Conservation (phyloP, 768 basidiomycete species). For the Auricularia heimuer region DNA sequence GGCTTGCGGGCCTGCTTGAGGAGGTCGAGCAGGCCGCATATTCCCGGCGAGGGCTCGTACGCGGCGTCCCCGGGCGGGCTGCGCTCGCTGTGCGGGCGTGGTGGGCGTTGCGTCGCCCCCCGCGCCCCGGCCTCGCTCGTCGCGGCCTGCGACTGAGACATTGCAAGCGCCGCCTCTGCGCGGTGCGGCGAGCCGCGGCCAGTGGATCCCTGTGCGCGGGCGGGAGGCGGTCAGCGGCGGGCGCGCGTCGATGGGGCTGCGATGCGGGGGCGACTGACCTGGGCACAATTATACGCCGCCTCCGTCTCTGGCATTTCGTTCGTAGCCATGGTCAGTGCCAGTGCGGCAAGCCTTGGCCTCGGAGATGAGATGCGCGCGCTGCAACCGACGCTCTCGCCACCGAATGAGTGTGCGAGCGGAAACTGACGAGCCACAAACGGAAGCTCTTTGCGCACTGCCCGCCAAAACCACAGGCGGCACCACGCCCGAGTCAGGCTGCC, state of each 20-base stretch:
- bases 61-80: not conserved
- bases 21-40: not conserved
- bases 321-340: too few species aligned
- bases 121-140: not conserved
- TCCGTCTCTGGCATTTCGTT: too few species aligned
- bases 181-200: not conserved
- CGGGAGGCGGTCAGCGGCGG: not conserved
- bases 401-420: not conserved
- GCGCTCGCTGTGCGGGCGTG: not conserved
- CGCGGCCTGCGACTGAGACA: not conserved
- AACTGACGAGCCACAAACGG: not conserved
- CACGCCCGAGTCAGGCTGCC: not conserved
- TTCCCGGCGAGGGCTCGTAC: not conserved
- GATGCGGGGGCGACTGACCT: too few species aligned
- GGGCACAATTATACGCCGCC: too few species aligned
- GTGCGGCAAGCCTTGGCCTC: not conserved
- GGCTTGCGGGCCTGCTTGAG: not conserved
- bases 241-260: too few species aligned
- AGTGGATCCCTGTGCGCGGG: not conserved
- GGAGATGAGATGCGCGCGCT: not conserved
- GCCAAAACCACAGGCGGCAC: not conserved
- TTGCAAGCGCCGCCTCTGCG: not conserved
- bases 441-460: not conserved
- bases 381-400: not conserved
- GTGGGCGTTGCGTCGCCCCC: not conserved